Conservation (phyloP, 495 filamentous ascomycete genomes). For the Aspergillus steynii region DNA sequence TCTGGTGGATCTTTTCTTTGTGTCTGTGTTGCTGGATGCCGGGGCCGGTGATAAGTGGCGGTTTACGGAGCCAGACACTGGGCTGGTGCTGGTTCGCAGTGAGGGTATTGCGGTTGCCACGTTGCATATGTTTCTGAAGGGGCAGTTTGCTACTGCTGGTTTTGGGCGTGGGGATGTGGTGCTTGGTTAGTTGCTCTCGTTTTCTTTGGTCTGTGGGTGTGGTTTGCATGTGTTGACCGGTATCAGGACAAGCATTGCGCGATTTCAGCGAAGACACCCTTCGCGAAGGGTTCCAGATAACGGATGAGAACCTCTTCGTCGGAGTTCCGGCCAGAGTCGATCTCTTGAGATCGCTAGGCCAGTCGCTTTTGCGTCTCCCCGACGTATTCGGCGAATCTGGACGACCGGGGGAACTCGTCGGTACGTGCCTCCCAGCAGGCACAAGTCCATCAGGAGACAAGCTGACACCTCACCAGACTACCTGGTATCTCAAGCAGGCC, state of each 20-base stretch:
- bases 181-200: constrained; percentile 25
- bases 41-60: constrained; percentile 79
- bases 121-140: constrained; percentile 58
- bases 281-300: constrained; percentile 44
- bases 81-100: constrained; percentile 47
- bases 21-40: constrained; percentile 86
- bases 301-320: constrained; percentile 50
- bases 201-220: neutral
- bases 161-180: constrained; percentile 22
- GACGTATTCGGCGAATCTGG: constrained; percentile 53
- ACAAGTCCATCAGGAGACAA: neutral
- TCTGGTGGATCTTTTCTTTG: constrained; percentile 80
- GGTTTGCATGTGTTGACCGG: neutral
- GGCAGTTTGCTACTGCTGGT: constrained; percentile 39
- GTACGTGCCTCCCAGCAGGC: constrained; percentile 27
- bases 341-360: constrained; percentile 48
- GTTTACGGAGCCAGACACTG: constrained; percentile 53
- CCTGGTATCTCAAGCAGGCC: constrained; percentile 31
- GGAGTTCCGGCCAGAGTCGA: constrained; percentile 50
- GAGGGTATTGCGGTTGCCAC: constrained; percentile 61
- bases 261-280: constrained; percentile 18
- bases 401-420: constrained; percentile 57
- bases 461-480: constrained; percentile 40
- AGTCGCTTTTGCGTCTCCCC: constrained; percentile 45
- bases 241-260: constrained; percentile 19